These are phyloP conservation scores for Zygoascus meyerae DNA, from an alignment of 1,139 yeast genomes.

Conservation along the genomic window DNA sequence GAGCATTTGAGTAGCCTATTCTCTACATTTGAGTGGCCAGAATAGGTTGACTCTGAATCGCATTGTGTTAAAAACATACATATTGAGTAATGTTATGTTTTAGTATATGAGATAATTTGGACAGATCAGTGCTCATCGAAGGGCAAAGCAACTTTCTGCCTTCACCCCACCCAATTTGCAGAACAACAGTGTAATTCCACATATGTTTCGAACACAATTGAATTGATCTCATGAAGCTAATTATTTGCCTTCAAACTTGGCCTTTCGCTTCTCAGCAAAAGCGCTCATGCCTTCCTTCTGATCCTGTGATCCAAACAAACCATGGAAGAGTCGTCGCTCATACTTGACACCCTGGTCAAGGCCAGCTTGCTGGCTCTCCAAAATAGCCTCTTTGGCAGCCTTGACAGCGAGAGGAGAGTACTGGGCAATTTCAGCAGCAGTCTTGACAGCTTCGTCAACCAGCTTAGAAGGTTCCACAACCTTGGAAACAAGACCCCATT, in stretches of 20 bases:
- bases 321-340: constrained; percentile 43
- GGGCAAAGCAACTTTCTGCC: too few relatives aligned
- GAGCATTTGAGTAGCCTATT: too few relatives aligned
- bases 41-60: too few relatives aligned
- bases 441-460: constrained; percentile 41
- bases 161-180: too few relatives aligned
- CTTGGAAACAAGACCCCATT: constrained; percentile 46
- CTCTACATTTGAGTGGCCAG: too few relatives aligned
- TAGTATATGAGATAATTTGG: too few relatives aligned
- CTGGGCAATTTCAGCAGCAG: constrained; percentile 40
- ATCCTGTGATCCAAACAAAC: constrained; percentile 41
- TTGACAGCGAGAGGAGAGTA: constrained; percentile 41
- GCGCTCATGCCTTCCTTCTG: constrained; percentile 50
- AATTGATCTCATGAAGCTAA: too few relatives aligned
- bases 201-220: too few relatives aligned
- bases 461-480: constrained; percentile 38
- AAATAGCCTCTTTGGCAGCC: constrained; percentile 44
- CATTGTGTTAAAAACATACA: too few relatives aligned
- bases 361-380: constrained; percentile 36
- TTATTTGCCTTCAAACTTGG: constrained; percentile 36
- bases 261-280: constrained; percentile 43
- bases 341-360: constrained; percentile 39
- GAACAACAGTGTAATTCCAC: too few relatives aligned
- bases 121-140: too few relatives aligned
- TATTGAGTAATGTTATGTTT: too few relatives aligned